These are phyloP conservation scores for Panaeolus papilionaceus DNA, from an alignment of 768 basidiomycete species.

Conservation along the genomic window DNA sequence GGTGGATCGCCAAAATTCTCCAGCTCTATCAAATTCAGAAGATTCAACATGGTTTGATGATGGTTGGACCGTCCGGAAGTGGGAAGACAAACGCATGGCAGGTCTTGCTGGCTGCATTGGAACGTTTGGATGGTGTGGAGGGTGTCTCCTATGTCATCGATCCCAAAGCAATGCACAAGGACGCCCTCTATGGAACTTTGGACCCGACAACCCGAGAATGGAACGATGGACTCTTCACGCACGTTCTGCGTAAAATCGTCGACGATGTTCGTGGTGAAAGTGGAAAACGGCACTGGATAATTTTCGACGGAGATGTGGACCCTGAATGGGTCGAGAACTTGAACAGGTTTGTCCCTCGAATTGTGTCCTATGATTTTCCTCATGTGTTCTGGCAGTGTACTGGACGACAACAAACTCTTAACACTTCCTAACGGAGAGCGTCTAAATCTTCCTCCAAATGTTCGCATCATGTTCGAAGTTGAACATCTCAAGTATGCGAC, in stretches of 20 bases:
- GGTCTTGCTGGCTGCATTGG: slow-evolving; percentile 88
- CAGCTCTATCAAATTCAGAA: slow-evolving; percentile 99
- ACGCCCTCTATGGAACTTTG: slow-evolving; percentile 95
- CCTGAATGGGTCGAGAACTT: slow-evolving; percentile 99
- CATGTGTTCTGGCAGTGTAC: slow-evolving; percentile 64
- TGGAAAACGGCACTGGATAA: slow-evolving; percentile 96
- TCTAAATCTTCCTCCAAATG: slow-evolving; percentile 94
- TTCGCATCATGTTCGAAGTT: slow-evolving; percentile 99
- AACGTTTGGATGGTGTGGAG: slow-evolving; percentile 90
- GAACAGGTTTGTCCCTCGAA: slow-evolving; percentile 76
- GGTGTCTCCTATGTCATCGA: slow-evolving; percentile 97
- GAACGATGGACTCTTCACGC: slow-evolving; percentile 99
- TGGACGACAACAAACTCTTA: slow-evolving; percentile 97
- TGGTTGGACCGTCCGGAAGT: slow-evolving; percentile 97
- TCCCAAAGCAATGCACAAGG: slow-evolving; percentile 99
- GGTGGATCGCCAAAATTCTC: slow-evolving; percentile 94
- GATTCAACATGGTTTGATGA: slow-evolving; percentile 99
- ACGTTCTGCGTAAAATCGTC: slow-evolving; percentile 96
- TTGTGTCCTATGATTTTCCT: slow-evolving; percentile 20
- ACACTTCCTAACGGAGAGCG: slow-evolving; percentile 98
- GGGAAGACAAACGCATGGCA: slow-evolving; percentile 99
- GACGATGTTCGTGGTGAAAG: slow-evolving; percentile 99
- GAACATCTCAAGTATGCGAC: slow-evolving; percentile 98
- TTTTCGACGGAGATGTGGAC: slow-evolving; percentile 99
- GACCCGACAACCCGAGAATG: slow-evolving; percentile 98